phyloP scores from a whole-genome alignment of 257 asterid species.

The Phtheirospermum japonicum region DNA sequence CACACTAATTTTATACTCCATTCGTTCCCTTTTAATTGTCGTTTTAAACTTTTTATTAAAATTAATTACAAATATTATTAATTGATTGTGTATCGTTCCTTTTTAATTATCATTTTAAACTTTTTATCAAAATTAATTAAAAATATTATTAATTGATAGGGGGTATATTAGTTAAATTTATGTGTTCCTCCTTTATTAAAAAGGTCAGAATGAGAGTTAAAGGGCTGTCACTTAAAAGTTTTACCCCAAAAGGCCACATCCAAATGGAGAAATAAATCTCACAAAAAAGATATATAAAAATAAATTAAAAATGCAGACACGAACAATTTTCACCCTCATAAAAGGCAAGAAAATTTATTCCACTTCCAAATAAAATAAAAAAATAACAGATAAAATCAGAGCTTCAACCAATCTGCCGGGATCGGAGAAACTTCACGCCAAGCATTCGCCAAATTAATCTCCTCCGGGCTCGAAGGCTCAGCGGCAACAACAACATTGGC shows the following conservation, averaged over 20 bases:
- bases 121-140: too few relatives aligned
- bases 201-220: background rate
- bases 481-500: background rate
- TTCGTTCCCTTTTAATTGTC: too few relatives aligned
- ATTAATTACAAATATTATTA: too few relatives aligned
- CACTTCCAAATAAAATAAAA: background rate
- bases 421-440: slow-evolving; percentile 23
- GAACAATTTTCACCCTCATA: slow-evolving; percentile 12
- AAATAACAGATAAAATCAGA: background rate
- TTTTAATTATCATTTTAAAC: too few relatives aligned
- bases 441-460: slow-evolving; percentile 20
- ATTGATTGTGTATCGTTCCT: too few relatives aligned
- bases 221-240: background rate
- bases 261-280: background rate
- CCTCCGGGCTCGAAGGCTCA: background rate
- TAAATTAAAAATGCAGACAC: too few relatives aligned
- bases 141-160: too few relatives aligned
- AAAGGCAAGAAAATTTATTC: background rate
- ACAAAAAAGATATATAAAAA: background rate
- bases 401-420: slow-evolving; percentile 38
- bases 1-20: too few relatives aligned
- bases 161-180: too few relatives aligned
- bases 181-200: too few relatives aligned
- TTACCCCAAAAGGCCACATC: background rate
- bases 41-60: too few relatives aligned